phyloP scores from a whole-genome alignment of 169 alveolate species.

The Plasmodium adleri region DNA sequence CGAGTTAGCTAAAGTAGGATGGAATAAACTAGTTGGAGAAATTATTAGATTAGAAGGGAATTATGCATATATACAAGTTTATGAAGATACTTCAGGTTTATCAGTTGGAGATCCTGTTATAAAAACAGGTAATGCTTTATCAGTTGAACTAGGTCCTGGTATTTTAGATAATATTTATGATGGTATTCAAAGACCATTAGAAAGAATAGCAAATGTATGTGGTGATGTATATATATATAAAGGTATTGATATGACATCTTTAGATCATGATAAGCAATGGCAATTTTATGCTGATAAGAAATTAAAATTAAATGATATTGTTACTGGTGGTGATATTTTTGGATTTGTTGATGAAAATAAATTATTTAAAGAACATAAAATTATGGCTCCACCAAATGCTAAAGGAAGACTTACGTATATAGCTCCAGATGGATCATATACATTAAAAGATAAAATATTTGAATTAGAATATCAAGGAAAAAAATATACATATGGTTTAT shows the following conservation, averaged over 20 bases:
- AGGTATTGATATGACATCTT: slow-evolving; percentile 96
- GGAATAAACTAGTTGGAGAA: slow-evolving; percentile 98
- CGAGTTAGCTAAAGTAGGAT: slow-evolving; percentile 97
- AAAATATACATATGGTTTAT: slow-evolving; percentile 91
- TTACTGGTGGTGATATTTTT: slow-evolving; percentile 98
- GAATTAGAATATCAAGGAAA: slow-evolving; percentile 94
- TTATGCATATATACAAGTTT: slow-evolving; percentile 98
- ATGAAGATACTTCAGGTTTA: slow-evolving; percentile 98
- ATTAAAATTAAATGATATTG: slow-evolving; percentile 93
- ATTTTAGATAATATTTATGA: slow-evolving; percentile 96
- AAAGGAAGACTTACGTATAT: slow-evolving; percentile 95
- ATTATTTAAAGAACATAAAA: slow-evolving; percentile 94
- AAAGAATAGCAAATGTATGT: slow-evolving; percentile 92
- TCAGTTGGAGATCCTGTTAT: slow-evolving; percentile 99
- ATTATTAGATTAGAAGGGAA: slow-evolving; percentile 98
- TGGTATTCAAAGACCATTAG: slow-evolving; percentile 98
- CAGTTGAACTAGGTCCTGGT: slow-evolving; percentile 99
- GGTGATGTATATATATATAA: slow-evolving; percentile 95
- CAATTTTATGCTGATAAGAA: slow-evolving; percentile 91
- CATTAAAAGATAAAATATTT: slow-evolving; percentile 88
- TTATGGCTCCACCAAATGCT: slow-evolving; percentile 97
- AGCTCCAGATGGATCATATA: slow-evolving; percentile 96
- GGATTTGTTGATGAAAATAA: slow-evolving; percentile 96
- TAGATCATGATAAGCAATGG: slow-evolving; percentile 95
- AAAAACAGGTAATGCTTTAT: slow-evolving; percentile 97